Evolutionary conservation across 1,139 yeast genomes (phyloP).

Genomic region (Nakaseomyces glabratus): DNA sequence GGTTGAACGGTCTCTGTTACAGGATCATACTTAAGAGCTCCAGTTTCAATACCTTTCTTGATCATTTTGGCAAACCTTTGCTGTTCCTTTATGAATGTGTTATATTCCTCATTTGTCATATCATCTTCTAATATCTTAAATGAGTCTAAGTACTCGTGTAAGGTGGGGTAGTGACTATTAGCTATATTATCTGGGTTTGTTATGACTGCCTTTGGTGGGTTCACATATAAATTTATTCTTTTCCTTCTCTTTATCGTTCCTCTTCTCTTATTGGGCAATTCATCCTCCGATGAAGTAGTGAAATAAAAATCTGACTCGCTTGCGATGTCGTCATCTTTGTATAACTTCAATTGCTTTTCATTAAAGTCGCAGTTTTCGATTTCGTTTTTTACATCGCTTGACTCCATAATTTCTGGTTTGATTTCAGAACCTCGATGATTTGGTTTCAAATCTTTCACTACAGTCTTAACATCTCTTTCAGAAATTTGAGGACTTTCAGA

Average conservation of each 20-base stretch:
- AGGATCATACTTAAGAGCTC: slow-evolving; percentile 40
- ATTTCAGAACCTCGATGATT: no score
- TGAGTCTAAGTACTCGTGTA: slow-evolving; percentile 41
- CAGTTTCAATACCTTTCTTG: slow-evolving; percentile 44
- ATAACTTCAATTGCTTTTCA: slow-evolving; percentile 7
- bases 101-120: slow-evolving; percentile 37
- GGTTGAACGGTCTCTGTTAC: slow-evolving; percentile 39
- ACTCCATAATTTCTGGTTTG: no score
- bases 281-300: slow-evolving; percentile 30
- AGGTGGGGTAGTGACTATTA: slow-evolving; percentile 33
- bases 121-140: slow-evolving; percentile 55
- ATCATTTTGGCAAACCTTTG: slow-evolving; percentile 38
- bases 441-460: no score
- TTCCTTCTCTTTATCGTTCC: slow-evolving; percentile 20
- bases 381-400: not conserved
- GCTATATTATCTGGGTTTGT: slow-evolving; percentile 71
- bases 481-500: no score
- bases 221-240: slow-evolving; percentile 33
- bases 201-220: slow-evolving; percentile 51
- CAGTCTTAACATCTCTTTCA: no score
- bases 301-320: slow-evolving; percentile 19
- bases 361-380: not conserved
- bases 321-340: slow-evolving; percentile 12
- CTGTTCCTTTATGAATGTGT: slow-evolving; percentile 42
- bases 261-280: slow-evolving; percentile 13